A percentile compares a stretch with the other conserved stretches of the same genome.
These are phyloP conservation scores for Phytophthora melonis DNA, from an alignment of 352 stramenopile genomes.

Conservation along the genomic window DNA sequence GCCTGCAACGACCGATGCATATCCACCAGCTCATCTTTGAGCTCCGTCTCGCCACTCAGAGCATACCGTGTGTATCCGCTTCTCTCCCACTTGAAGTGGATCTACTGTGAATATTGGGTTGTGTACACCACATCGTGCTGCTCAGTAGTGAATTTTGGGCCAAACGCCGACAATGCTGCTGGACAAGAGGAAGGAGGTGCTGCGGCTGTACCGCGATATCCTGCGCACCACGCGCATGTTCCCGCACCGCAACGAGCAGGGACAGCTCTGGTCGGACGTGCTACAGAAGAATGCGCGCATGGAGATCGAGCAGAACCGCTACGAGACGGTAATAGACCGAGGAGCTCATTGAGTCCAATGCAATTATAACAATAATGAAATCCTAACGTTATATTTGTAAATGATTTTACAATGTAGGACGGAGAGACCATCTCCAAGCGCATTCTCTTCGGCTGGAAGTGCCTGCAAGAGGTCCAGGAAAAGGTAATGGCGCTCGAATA, in stretches of 20 bases:
- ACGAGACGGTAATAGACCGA: constrained; percentile 58
- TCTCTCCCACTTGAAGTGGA: too few species aligned
- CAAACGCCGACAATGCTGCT: constrained; percentile 37
- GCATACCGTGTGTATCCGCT: too few species aligned
- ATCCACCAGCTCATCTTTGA: constrained; percentile 59
- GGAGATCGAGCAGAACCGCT: constrained; percentile 84
- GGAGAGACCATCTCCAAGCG: constrained; percentile 80
- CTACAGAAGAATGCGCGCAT: constrained; percentile 77
- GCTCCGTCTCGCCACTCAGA: constrained; percentile 48
- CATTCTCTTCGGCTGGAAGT: constrained; percentile 84
- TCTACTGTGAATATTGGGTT: constrained; percentile 23
- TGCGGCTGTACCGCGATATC: constrained; percentile 86
- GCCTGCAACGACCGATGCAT: constrained; percentile 53
- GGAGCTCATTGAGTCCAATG: too few species aligned
- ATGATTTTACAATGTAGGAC: constrained; percentile 46
- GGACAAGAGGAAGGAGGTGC: constrained; percentile 77
- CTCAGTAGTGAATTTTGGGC: neutral
- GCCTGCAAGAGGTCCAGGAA: constrained; percentile 76
- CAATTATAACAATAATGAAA: constrained; percentile 17
- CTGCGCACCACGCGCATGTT: constrained; percentile 80
- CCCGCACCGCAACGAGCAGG: constrained; percentile 79
- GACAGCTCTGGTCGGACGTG: constrained; percentile 70
- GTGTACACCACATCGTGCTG: constrained; percentile 10
- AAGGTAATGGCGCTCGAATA: constrained; percentile 47
- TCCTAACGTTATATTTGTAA: constrained; percentile 26